A percentile compares a stretch with the other conserved stretches of the same genome.
Conservation (phyloP, 192 early-diverging fungal species). For the Coemansia sp. region DNA sequence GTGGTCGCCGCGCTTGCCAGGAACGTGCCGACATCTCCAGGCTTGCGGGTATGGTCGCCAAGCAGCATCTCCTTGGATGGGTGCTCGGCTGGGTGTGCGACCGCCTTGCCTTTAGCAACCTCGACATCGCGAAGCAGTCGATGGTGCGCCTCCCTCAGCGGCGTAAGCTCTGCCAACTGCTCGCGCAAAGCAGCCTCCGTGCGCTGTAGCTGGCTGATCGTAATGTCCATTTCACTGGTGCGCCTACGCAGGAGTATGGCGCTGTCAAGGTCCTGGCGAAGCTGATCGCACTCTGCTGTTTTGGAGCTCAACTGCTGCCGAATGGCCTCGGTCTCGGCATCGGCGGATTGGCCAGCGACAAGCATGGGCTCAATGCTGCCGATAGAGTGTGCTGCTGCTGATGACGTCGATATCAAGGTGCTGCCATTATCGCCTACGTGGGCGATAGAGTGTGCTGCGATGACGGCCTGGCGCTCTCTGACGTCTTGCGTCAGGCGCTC, state of each 20-base stretch:
- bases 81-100: not conserved
- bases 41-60: constrained; percentile 29
- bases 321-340: constrained; percentile 6
- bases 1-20: constrained; percentile 26
- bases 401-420: not conserved
- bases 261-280: constrained; percentile 6
- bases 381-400: constrained; percentile 4
- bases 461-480: constrained; percentile 20
- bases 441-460: not conserved
- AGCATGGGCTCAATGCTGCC: constrained; percentile 40
- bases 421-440: not conserved
- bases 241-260: not conserved
- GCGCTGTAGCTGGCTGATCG: constrained; percentile 8
- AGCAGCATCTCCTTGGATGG: constrained; percentile 11
- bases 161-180: constrained; percentile 20
- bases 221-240: constrained; percentile 2
- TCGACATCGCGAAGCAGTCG: constrained; percentile 16
- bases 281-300: constrained; percentile 8
- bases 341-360: not conserved
- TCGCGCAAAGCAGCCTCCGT: constrained; percentile 17
- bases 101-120: constrained; percentile 6
- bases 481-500: constrained; percentile 46
- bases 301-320: constrained; percentile 16
- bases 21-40: constrained; percentile 16
- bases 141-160: constrained; percentile 13